These are phyloP conservation scores for Xerocomus brunneocitrinus DNA, from an alignment of 768 basidiomycete genomes.

Conservation along the genomic window DNA sequence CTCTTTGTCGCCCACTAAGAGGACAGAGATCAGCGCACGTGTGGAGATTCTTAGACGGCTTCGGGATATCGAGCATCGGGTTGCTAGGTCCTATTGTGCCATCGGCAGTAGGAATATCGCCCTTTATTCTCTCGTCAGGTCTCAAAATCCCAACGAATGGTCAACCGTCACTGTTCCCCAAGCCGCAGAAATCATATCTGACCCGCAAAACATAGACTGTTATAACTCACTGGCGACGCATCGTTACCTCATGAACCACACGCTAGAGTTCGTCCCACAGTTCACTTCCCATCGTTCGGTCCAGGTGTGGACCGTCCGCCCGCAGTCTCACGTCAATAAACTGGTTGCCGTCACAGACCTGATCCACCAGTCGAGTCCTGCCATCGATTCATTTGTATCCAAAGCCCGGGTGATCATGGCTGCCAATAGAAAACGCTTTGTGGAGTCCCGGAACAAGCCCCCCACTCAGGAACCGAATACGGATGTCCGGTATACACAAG, in stretches of 20 bases:
- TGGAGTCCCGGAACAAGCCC: conserved; percentile 29
- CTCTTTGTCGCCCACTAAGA: conserved; percentile 23
- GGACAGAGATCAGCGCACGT: conserved; percentile 50
- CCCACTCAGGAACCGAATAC: conserved; percentile 26
- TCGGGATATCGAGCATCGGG: conserved; percentile 44
- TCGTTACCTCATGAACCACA: conserved; percentile 55
- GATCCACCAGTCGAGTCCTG: conserved; percentile 37
- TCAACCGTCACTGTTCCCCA: conserved; percentile 48
- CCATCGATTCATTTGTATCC: conserved; percentile 44
- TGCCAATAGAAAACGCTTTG: conserved; percentile 27
- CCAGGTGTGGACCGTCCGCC: conserved; percentile 61
- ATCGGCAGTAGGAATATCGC: conserved; percentile 24
- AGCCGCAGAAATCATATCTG: conserved; percentile 43
- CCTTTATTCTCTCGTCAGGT: conserved; percentile 43
- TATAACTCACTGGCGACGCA: conserved; percentile 54
- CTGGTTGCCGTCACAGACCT: conserved; percentile 47
- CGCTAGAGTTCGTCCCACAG: conserved; percentile 51
- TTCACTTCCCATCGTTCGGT: conserved; percentile 40
- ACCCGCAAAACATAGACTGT: conserved; percentile 17
- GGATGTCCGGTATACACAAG: conserved; percentile 39
- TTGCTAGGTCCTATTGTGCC: conserved; percentile 42
- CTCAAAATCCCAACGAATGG: conserved; percentile 50
- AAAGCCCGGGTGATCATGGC: conserved; percentile 47
- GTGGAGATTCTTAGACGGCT: conserved; percentile 60
- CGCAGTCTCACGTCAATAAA: conserved; percentile 49